Conservation (phyloP, 2,329 filamentous ascomycete species). For the Fusarium floridanum region DNA sequence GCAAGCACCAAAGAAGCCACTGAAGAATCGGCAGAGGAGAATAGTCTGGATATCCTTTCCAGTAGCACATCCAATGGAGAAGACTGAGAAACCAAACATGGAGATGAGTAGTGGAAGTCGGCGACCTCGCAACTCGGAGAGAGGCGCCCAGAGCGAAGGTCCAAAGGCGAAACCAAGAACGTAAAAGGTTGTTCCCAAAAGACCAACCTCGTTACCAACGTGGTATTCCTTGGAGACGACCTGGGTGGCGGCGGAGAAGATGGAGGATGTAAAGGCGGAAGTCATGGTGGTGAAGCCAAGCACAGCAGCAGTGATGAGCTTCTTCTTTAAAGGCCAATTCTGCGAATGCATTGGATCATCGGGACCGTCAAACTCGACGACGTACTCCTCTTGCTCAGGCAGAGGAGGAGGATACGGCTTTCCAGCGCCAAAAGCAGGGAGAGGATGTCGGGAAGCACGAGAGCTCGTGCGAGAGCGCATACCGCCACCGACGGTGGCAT, state of each 20-base stretch:
- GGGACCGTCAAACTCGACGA: slow-evolving; percentile 86
- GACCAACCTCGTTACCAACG: slow-evolving; percentile 72
- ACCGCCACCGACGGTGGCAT: slow-evolving; percentile 74
- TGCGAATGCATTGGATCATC: slow-evolving; percentile 88
- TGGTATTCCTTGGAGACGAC: slow-evolving; percentile 69
- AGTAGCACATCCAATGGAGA: slow-evolving; percentile 74
- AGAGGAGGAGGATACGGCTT: slow-evolving; percentile 79
- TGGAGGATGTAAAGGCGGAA: slow-evolving; percentile 78
- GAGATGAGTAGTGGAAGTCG: slow-evolving; percentile 70
- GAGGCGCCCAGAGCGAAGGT: slow-evolving; percentile 78
- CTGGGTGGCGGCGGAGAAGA: slow-evolving; percentile 77
- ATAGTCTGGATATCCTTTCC: slow-evolving; percentile 78
- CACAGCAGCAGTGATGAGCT: slow-evolving; percentile 76
- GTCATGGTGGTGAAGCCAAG: slow-evolving; percentile 81
- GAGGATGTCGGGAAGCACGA: slow-evolving; percentile 66
- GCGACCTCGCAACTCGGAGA: slow-evolving; percentile 79
- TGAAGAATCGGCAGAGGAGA: slow-evolving; percentile 79
- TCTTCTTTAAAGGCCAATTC: slow-evolving; percentile 87
- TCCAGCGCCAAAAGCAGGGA: slow-evolving; percentile 79
- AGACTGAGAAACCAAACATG: slow-evolving; percentile 78
- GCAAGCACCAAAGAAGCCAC: slow-evolving; percentile 78
- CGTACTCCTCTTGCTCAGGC: slow-evolving; percentile 80
- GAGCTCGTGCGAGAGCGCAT: slow-evolving; percentile 53
- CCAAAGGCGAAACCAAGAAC: slow-evolving; percentile 80
- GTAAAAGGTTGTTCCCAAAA: slow-evolving; percentile 76